Evolutionary conservation across 495 filamentous ascomycete genomes (phyloP).

Genomic region (Xylaria curta): DNA sequence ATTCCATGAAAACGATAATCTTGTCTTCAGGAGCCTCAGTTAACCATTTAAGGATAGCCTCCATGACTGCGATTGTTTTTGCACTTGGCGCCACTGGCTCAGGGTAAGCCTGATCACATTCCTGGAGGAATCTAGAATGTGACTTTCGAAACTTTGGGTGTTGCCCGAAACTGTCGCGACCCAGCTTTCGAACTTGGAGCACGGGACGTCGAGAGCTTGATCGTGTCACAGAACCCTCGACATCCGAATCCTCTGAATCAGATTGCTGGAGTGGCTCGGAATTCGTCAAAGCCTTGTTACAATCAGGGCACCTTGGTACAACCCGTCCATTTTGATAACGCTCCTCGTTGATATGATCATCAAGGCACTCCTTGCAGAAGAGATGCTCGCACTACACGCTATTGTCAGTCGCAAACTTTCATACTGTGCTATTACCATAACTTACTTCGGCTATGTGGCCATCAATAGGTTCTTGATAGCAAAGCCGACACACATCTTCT

Average conservation of each 20-base stretch:
- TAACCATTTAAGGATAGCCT: slow-evolving; percentile 40
- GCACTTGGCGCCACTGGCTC: slow-evolving; percentile 31
- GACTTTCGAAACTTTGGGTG: neutral
- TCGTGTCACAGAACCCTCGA: neutral
- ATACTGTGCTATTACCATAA: too few species aligned
- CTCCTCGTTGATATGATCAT: neutral
- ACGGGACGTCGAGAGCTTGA: neutral
- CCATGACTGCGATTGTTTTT: slow-evolving; percentile 41
- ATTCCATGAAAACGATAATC: slow-evolving; percentile 48
- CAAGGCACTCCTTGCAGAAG: slow-evolving; percentile 2
- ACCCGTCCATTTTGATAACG: neutral
- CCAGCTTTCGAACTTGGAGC: neutral
- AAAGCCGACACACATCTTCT: slow-evolving; percentile 13
- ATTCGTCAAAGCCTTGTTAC: neutral
- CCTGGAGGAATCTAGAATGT: neutral
- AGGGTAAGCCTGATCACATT: neutral
- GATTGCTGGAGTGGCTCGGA: neutral
- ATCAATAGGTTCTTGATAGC: neutral
- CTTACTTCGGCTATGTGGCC: neutral
- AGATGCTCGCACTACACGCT: neutral
- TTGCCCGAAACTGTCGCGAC: neutral
- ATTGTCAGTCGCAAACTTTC: neutral
- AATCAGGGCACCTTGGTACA: neutral
- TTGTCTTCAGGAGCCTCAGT: slow-evolving; percentile 47
- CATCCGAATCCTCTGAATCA: neutral